Conservation (phyloP, 1,284 basidiomycete species). For the Pseudozyma sp. region DNA sequence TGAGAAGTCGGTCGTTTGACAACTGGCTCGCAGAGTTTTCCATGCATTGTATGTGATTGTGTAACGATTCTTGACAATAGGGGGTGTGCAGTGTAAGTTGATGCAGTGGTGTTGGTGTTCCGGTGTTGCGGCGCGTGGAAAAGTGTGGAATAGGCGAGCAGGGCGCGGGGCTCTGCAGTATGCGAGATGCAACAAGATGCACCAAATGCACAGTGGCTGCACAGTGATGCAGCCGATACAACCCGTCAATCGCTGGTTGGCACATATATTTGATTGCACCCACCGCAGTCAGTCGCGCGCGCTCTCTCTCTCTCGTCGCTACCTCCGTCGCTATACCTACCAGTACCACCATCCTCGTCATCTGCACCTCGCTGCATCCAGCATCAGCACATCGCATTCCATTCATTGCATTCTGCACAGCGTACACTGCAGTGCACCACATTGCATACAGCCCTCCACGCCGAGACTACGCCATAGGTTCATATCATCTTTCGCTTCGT, state of each 20-base stretch:
- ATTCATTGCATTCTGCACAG: constrained; percentile 18
- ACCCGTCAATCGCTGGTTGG: constrained; percentile 7
- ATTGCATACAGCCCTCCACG: neutral
- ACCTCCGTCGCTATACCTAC: neutral
- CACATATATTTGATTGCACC: neutral
- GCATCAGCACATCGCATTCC: constrained; percentile 14
- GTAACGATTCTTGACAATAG: no score
- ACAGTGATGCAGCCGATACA: constrained; percentile 18
- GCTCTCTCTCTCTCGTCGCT: neutral
- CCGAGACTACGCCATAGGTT: neutral
- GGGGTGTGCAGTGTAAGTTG: neutral
- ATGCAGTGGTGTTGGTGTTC: neutral
- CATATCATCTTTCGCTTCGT: constrained; percentile 5
- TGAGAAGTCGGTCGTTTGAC: neutral
- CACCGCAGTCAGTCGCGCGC: neutral
- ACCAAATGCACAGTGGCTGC: constrained; percentile 9
- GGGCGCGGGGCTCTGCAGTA: neutral
- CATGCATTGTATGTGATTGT: no score
- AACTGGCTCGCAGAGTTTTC: no score
- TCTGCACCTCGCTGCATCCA: neutral
- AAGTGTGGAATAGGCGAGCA: neutral
- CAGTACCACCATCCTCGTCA: neutral
- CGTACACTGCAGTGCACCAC: constrained; percentile 3
- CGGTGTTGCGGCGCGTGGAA: neutral
- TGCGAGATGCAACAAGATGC: constrained; percentile 9